Conservation (phyloP, 2,329 filamentous ascomycete genomes). For the Neoscytalidium dimidiatum region DNA sequence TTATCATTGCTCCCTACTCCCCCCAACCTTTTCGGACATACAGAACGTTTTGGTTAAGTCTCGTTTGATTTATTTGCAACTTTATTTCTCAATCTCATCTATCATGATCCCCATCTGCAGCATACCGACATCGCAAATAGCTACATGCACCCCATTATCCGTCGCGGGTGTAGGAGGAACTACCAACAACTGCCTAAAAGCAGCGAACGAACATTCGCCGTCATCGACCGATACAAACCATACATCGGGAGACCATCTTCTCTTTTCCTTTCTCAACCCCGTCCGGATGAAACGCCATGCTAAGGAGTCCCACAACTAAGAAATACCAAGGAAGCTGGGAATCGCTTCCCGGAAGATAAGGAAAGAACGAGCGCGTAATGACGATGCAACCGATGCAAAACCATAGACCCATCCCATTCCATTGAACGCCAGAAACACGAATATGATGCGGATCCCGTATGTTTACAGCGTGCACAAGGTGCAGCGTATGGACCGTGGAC, state of each 20-base stretch:
- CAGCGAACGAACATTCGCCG: background rate
- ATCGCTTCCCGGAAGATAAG: background rate
- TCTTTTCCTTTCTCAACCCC: conserved; percentile 11
- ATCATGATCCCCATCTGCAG: conserved; percentile 16
- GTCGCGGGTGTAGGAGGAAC: background rate
- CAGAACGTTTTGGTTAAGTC: too few relatives aligned
- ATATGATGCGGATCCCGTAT: background rate
- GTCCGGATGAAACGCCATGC: conserved; percentile 15
- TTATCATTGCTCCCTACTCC: background rate
- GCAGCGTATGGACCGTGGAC: background rate
- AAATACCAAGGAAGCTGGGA: background rate
- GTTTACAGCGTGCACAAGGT: background rate
- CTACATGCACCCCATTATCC: background rate
- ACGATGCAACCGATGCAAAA: background rate
- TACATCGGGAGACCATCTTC: conserved; percentile 9
- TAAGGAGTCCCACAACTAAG: background rate
- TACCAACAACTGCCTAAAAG: background rate
- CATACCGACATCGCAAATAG: background rate
- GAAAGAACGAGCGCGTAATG: background rate
- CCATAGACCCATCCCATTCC: background rate
- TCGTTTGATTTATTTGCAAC: background rate
- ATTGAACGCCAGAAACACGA: background rate
- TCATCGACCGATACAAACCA: background rate
- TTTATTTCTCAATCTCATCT: background rate
- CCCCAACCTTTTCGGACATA: background rate